These are phyloP conservation scores for Lablab purpureus DNA, from an alignment of 306 rosid genomes.

Conservation along the genomic window DNA sequence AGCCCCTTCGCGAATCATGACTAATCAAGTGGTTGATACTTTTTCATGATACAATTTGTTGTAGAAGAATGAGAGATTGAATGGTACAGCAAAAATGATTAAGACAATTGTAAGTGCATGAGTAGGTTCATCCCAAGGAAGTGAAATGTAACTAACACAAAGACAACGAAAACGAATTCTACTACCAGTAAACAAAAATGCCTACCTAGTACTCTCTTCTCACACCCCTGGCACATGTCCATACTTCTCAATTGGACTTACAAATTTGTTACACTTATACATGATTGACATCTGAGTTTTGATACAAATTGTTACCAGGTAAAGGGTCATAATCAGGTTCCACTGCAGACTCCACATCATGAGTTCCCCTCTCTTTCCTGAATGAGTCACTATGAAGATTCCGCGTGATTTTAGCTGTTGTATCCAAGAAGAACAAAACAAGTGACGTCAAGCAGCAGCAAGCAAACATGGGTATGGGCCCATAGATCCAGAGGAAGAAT, in stretches of 20 bases:
- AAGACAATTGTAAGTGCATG: not conserved
- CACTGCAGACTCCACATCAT: slow-evolving; percentile 55
- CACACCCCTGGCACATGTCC: not conserved
- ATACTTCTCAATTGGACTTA: not conserved
- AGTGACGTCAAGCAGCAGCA: slow-evolving; percentile 67
- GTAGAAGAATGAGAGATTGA: not conserved
- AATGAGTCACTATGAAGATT: slow-evolving; percentile 62
- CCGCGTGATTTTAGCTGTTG: slow-evolving; percentile 71
- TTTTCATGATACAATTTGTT: not conserved
- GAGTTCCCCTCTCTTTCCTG: slow-evolving; percentile 47
- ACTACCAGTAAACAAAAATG: slow-evolving; percentile 4
- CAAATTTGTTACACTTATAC: slow-evolving; percentile 8
- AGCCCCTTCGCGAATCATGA: slow-evolving; percentile 17
- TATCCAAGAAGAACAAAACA: slow-evolving; percentile 78
- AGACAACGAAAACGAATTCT: not conserved
- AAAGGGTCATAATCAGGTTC: slow-evolving; percentile 36
- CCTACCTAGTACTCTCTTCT: slow-evolving; percentile 18
- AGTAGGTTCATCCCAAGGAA: slow-evolving; percentile 23
- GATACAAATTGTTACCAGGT: slow-evolving; percentile 20
- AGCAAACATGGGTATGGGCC: slow-evolving; percentile 82
- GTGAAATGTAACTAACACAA: not conserved
- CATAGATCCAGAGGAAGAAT: slow-evolving; percentile 90
- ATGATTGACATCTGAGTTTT: slow-evolving; percentile 1
- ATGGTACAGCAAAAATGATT: not conserved
- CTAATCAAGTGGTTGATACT: slow-evolving; percentile 14